Percentiles rank a stretch among this genome's conserved stretches.
phyloP scores from a whole-genome alignment of 78 protist species.

The Kipferlia bialata region DNA sequence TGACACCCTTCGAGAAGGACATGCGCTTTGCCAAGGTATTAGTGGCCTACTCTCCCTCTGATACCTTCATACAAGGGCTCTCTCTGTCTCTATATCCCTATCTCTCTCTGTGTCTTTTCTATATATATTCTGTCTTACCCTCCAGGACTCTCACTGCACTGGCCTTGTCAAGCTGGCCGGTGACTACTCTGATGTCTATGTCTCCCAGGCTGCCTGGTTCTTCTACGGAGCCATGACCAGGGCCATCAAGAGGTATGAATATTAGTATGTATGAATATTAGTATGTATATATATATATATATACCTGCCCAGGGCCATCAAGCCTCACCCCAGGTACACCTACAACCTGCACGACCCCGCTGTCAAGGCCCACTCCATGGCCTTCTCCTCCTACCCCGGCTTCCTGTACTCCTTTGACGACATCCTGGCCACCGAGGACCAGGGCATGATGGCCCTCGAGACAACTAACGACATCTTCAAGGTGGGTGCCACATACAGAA shows the following conservation, averaged over 20 bases:
- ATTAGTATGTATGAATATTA: background rate
- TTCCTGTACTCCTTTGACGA: constrained; percentile 23
- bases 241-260: background rate
- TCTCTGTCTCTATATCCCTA: too few species aligned
- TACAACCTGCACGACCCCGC: too few species aligned
- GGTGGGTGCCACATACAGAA: too few species aligned
- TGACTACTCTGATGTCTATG: background rate
- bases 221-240: background rate
- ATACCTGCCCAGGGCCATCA: too few species aligned
- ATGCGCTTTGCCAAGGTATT: background rate
- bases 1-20: background rate
- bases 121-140: too few species aligned
- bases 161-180: background rate
- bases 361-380: background rate
- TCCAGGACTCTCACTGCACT: constrained; percentile 16
- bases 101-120: too few species aligned
- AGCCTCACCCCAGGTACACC: too few species aligned
- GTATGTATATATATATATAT: too few species aligned
- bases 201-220: constrained; percentile 10
- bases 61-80: too few species aligned
- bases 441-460: constrained; percentile 10
- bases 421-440: background rate
- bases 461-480: constrained; percentile 34
- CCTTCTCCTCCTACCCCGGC: constrained; percentile 27
- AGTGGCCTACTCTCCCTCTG: too few species aligned